A percentile compares a stretch with the other conserved stretches of the same genome.
Evolutionary conservation across 768 basidiomycete genomes (phyloP).

Genomic region (Suillus luteus): DNA sequence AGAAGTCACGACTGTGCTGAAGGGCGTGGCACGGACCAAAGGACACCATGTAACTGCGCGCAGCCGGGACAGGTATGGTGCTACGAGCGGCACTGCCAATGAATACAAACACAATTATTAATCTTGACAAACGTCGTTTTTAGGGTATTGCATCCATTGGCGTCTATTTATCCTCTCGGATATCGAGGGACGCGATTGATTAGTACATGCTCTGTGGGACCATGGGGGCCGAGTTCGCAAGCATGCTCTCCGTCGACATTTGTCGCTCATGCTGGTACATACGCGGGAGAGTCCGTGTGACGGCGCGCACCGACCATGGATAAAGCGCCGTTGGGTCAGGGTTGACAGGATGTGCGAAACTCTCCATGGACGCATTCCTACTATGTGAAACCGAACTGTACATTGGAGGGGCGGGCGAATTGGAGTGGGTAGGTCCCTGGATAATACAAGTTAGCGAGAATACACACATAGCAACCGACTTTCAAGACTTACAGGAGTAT

Average conservation of each 20-base stretch:
- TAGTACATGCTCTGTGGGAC: constrained; percentile 23
- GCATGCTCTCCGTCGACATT: constrained; percentile 29
- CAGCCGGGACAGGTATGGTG: neutral
- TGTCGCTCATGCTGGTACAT: constrained; percentile 25
- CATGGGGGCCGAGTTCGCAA: constrained; percentile 30
- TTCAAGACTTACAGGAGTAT: constrained; percentile 5
- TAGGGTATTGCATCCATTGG: constrained; percentile 14
- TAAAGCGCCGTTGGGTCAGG: constrained; percentile 36
- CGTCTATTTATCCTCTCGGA: neutral
- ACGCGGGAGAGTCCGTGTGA: constrained; percentile 30
- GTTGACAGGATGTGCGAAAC: constrained; percentile 18
- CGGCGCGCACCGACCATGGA: constrained; percentile 40
- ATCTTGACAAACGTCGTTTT: constrained; percentile 9
- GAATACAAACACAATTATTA: constrained; percentile 17
- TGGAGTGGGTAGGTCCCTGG: constrained; percentile 2
- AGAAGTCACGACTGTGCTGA: neutral
- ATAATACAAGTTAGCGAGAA: neutral
- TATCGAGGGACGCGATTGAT: constrained; percentile 1
- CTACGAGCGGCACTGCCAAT: neutral
- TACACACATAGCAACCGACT: neutral
- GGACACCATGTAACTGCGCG: neutral
- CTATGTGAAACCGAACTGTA: constrained; percentile 9
- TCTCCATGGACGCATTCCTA: constrained; percentile 28
- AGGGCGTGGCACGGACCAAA: constrained; percentile 6
- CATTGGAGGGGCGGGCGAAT: constrained; percentile 10